Conservation (phyloP, 371 early-diverging fungal species). For the Apophysomyces trapeziformis region DNA sequence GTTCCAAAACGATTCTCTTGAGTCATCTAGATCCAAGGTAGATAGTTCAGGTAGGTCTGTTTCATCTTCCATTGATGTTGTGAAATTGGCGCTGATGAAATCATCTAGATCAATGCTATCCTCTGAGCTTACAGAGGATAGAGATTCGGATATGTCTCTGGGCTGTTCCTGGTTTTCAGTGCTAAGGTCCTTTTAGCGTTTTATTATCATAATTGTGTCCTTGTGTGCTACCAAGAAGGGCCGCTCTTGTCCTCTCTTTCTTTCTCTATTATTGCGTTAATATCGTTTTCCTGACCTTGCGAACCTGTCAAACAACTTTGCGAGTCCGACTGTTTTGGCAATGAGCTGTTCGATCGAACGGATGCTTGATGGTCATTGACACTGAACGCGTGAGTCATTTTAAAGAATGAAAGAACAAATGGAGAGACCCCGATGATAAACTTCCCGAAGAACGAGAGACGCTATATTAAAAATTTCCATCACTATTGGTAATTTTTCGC, state of each 20-base stretch:
- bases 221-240: no score
- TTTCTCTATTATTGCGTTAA: background rate
- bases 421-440: no score
- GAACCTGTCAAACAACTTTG: background rate
- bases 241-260: background rate
- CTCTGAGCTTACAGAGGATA: slow-evolving; percentile 7
- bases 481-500: no score
- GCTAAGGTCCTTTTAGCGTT: background rate
- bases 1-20: slow-evolving; percentile 7
- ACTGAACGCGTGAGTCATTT: no score
- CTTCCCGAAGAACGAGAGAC: no score
- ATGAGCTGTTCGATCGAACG: no score
- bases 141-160: background rate
- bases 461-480: no score
- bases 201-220: background rate
- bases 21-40: slow-evolving; percentile 3
- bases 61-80: slow-evolving; percentile 4
- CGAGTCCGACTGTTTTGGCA: no score
- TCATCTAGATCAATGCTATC: background rate
- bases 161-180: background rate
- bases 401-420: no score
- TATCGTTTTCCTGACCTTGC: background rate
- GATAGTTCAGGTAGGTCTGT: slow-evolving; percentile 1
- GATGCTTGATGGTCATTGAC: no score
- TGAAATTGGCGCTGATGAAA: background rate